Base-by-base conservation (phyloP, 192 early-diverging fungal species). In the Mortierella claussenii region DNA sequence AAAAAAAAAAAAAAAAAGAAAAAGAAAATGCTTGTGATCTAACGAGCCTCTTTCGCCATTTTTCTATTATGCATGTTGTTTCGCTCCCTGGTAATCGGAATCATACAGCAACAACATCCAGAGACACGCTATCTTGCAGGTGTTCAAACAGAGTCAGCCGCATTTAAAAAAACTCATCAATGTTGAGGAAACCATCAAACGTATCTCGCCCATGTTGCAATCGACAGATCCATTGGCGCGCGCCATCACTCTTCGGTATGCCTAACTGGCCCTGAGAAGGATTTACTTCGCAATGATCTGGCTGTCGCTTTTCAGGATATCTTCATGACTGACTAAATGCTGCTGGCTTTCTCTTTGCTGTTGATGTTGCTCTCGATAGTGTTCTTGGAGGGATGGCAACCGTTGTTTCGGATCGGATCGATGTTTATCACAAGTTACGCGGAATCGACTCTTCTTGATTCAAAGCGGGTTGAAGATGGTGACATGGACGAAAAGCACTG, bases 191-290 rank as follows among this genome's bases (percentile, higher is more conserved):
- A 71, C 76, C 0, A 69, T 78, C 28, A 63, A 75, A 50, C 62
- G 84, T 43, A 79, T 85, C 18, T 65, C 80, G 13, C 66, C 81
- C 12, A 65, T 73, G 30, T 33, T 81, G 10, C 65, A 65, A 23
- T 82, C 81, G 26, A 85, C 82, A 52, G 84, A 85, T 26, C 79
- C 76, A 1, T 43, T 81, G 12, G 79, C 84, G 24, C 81, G 84
- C 32, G 65, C 81, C 28, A 69, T 82, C 27, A 82, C 84, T 24
- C 71, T 85, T 37, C 65, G 84, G 84, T 85, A 68, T 32, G 56
- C 3, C 17, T 15, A n/a, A n/a, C n/a, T n/a, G n/a, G n/a, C n/a
- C n/a, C n/a, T n/a, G n/a, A n/a, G n/a, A n/a, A n/a, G n/a, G n/a
- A n/a, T n/a, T n/a, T n/a, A n/a, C n/a, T n/a, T n/a, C n/a, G n/a